A percentile compares a stretch with the other conserved stretches of the same genome.
Conservation (phyloP, 306 rosid genomes). For the Lithocarpus polystachyus region DNA sequence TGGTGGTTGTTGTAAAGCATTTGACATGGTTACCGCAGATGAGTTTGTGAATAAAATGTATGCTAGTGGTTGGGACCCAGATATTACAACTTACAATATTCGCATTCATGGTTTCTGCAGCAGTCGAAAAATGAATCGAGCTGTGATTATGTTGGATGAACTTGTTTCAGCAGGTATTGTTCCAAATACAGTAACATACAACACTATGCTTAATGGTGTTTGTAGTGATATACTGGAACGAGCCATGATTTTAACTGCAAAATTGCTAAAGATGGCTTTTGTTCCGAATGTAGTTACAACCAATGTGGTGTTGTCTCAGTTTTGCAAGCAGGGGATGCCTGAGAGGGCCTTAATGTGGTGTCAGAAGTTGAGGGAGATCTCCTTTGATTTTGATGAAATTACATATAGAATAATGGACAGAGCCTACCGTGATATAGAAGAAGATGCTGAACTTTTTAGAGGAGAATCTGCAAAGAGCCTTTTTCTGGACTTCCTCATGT, state of each 20-base stretch:
- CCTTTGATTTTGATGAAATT: constrained; percentile 50
- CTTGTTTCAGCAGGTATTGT: constrained; percentile 59
- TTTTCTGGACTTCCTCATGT: constrained; percentile 77
- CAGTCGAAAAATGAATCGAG: constrained; percentile 46
- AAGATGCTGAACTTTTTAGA: constrained; percentile 30
- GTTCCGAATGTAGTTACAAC: constrained; percentile 58
- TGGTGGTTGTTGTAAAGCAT: constrained; percentile 66
- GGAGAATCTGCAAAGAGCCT: constrained; percentile 44
- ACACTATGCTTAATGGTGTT: constrained; percentile 55
- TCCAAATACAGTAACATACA: constrained; percentile 65
- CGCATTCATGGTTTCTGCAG: constrained; percentile 59
- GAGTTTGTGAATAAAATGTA: constrained; percentile 50
- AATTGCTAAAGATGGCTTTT: constrained; percentile 72
- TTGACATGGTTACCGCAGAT: constrained; percentile 61
- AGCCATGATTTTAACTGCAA: constrained; percentile 65
- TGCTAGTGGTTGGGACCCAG: constrained; percentile 59
- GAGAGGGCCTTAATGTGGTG: constrained; percentile 72
- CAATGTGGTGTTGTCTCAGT: constrained; percentile 63
- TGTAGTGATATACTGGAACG: constrained; percentile 61
- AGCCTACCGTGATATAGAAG: constrained; percentile 42
- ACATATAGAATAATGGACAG: constrained; percentile 47
- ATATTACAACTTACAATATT: constrained; percentile 63
- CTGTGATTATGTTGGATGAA: constrained; percentile 51
- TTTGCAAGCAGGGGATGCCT: constrained; percentile 77
- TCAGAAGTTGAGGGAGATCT: constrained; percentile 55